Evolutionary conservation across 106 monocot genomes (phyloP).

Genomic region (Alisma plantagoaquatica): DNA sequence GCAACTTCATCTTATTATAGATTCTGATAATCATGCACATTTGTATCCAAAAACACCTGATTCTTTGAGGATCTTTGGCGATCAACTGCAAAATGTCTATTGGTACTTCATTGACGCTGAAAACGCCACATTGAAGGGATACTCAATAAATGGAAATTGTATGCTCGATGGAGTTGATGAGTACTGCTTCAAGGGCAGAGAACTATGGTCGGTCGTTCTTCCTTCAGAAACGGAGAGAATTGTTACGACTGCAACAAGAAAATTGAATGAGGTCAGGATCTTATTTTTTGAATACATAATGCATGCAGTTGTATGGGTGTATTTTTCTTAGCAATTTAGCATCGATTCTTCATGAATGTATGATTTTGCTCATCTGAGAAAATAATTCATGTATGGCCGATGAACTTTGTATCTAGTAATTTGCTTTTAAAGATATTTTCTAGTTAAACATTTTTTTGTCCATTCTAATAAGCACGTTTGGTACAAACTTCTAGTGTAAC

Average conservation of each 20-base stretch:
- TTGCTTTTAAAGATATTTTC: no score
- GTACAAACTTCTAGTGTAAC: no score
- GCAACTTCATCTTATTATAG: conserved; percentile 80
- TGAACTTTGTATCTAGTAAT: no score
- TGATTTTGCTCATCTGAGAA: no score
- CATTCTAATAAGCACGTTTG: no score
- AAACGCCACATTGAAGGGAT: conserved; percentile 51
- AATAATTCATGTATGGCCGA: no score
- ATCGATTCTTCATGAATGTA: no score
- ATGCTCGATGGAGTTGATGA: conserved; percentile 38
- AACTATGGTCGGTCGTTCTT: conserved; percentile 83
- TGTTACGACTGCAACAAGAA: conserved; percentile 43
- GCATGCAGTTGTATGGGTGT: no score
- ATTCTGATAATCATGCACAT: conserved; percentile 60
- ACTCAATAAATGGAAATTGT: conserved; percentile 48
- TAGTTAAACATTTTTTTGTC: no score
- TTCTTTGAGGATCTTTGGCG: conserved; percentile 38
- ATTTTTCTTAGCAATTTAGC: no score
- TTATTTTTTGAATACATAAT: no score
- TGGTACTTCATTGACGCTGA: conserved; percentile 51
- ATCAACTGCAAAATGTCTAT: conserved; percentile 54
- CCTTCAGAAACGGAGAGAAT: conserved; percentile 85
- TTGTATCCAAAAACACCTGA: conserved; percentile 73
- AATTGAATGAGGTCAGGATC: conserved; percentile 76
- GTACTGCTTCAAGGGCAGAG: conserved; percentile 63